Evolutionary conservation across 306 rosid species (phyloP).

Genomic region (Begonia loranthoides): DNA sequence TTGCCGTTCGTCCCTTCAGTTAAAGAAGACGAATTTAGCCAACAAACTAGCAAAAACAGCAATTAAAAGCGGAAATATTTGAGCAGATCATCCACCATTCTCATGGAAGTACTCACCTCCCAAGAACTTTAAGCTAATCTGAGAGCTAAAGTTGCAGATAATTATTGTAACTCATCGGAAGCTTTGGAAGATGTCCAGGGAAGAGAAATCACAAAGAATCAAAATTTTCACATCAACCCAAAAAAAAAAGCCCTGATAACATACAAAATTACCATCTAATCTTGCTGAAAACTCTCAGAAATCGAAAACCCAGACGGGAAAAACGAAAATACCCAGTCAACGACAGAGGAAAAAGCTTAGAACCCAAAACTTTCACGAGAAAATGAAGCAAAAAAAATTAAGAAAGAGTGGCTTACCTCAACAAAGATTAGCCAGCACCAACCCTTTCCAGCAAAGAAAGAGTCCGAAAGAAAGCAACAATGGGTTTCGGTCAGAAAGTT

Average conservation of each 20-base stretch:
- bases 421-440: constrained; percentile 1
- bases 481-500: constrained; percentile 2
- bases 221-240: neutral
- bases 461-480: neutral
- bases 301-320: neutral
- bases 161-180: constrained; percentile 5
- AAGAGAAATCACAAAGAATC: neutral
- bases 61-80: too few relatives aligned
- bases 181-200: constrained; percentile 7
- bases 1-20: too few relatives aligned
- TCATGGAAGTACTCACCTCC: constrained; percentile 8
- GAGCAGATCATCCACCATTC: neutral
- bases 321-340: neutral
- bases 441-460: constrained; percentile 2
- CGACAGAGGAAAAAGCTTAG: neutral
- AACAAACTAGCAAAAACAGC: too few relatives aligned
- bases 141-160: constrained; percentile 9
- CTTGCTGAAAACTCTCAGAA: neutral
- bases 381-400: constrained; percentile 2
- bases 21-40: too few relatives aligned
- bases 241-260: neutral
- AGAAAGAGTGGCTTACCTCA: constrained; percentile 2
- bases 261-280: neutral
- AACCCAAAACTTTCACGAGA: neutral
- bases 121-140: constrained; percentile 1